Evolutionary conservation across 345 rosid species (phyloP), one percentile per base, ranked within the genome.

Genomic region (Bruguiera gymnorhiza): DNA sequence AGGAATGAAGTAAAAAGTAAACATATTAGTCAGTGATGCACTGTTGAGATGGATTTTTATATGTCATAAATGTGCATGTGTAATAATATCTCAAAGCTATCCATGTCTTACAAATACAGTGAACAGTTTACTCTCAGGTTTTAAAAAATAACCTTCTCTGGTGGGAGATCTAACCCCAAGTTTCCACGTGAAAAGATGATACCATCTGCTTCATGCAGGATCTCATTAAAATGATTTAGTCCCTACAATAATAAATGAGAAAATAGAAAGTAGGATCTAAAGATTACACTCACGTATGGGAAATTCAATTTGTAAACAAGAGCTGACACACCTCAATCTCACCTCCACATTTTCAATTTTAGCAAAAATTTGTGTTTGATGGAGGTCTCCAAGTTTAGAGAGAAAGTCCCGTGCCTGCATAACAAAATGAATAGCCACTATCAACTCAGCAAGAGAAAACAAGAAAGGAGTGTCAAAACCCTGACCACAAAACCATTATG

Each of bases 321-420:
- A 13, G 18, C 0, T 24, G 31, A n/a, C 29, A 27, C 18, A 16
- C 19, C 6, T n/a, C 54, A 19, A 57, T 31, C 70, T 73, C 58
- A 88, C 93, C 90, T 88, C 90, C 29, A 80, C 71, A 63, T 88
- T 88, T 76, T 88, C 93, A 60, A 88, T 82, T 80, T 88, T 86
- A 0, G 90, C 93, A 66, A 83, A 86, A 65, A 86, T 77, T 66
- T 86, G 93, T 43, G 90, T 86, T 73, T 86, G 90, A 59, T 34
- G 27, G 39, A 88, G 89, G 58, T 70, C 86, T 32, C 87, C 85
- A 26, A 83, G 63, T 71, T 77, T 78, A 26, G 86, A 80, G 52
- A 88, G 87, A 81, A 71, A 85, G 50, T 72, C 66, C 19, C 93
- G 90, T 36, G 89, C 89, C 93, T 88, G 84, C 68, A 80, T 18